Conservation (phyloP, 768 basidiomycete species). For the Termitomyces sp. region DNA sequence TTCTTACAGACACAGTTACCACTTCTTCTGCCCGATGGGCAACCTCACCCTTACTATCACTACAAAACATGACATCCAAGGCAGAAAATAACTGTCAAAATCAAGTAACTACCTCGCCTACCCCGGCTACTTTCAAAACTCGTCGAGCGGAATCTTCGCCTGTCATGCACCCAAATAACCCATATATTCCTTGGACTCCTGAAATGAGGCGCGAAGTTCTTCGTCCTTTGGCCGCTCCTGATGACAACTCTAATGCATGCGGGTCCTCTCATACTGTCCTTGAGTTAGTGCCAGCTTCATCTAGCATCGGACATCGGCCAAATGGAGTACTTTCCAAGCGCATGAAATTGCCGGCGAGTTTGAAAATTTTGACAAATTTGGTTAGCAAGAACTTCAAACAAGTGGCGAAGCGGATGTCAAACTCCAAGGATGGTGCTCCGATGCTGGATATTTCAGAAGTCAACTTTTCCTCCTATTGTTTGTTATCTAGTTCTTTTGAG, state of each 20-base stretch:
- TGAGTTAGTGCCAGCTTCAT: background rate
- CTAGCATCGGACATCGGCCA: background rate
- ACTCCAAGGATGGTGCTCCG: slow-evolving; percentile 9
- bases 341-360: slow-evolving; percentile 23
- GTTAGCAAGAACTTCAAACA: slow-evolving; percentile 21
- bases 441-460: background rate
- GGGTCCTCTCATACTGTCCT: slow-evolving; percentile 27
- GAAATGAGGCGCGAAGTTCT: slow-evolving; percentile 36
- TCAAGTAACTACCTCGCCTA: background rate
- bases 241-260: slow-evolving; percentile 25
- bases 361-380: slow-evolving; percentile 23
- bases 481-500: slow-evolving; percentile 12
- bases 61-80: background rate
- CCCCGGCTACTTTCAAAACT: background rate
- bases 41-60: background rate
- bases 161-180: slow-evolving; percentile 46
- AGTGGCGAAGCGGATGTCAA: slow-evolving; percentile 17
- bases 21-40: slow-evolving; percentile 7
- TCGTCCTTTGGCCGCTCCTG: slow-evolving; percentile 29
- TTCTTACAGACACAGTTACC: slow-evolving; percentile 23
- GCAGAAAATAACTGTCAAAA: background rate
- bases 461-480: slow-evolving; percentile 7
- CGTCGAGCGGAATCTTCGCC: slow-evolving; percentile 18
- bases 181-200: slow-evolving; percentile 47
- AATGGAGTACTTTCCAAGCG: slow-evolving; percentile 2